These are phyloP conservation scores for Carnegiea gigantea DNA, from an alignment of 179 eudicot species.

Conservation along the genomic window DNA sequence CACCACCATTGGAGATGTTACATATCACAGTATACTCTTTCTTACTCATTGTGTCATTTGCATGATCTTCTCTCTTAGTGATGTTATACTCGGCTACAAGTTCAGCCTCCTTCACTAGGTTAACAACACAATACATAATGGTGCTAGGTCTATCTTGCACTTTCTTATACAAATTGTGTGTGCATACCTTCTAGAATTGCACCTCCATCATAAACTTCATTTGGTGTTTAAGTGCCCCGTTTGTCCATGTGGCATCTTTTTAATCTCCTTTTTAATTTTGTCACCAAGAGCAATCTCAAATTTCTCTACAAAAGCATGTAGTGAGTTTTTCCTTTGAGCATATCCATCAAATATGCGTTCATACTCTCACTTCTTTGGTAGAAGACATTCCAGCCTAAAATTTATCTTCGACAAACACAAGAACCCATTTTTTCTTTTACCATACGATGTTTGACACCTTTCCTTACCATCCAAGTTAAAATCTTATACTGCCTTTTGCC, in stretches of 20 bases:
- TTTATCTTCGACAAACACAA: neutral
- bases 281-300: neutral
- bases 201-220: neutral
- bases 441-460: neutral
- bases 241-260: neutral
- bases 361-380: neutral
- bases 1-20: neutral
- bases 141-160: neutral
- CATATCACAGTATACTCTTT: neutral
- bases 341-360: neutral
- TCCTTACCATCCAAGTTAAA: neutral
- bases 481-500: neutral
- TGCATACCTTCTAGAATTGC: neutral
- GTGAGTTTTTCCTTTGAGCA: neutral
- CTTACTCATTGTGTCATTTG: no score
- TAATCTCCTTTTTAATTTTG: neutral
- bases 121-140: neutral
- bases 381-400: neutral
- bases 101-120: neutral
- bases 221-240: neutral
- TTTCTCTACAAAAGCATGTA: neutral
- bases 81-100: no score
- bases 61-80: neutral
- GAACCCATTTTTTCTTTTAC: neutral
- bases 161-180: neutral